Conservation (phyloP, 1,284 basidiomycete genomes). For the Pyrrhoderma lamaoense region DNA sequence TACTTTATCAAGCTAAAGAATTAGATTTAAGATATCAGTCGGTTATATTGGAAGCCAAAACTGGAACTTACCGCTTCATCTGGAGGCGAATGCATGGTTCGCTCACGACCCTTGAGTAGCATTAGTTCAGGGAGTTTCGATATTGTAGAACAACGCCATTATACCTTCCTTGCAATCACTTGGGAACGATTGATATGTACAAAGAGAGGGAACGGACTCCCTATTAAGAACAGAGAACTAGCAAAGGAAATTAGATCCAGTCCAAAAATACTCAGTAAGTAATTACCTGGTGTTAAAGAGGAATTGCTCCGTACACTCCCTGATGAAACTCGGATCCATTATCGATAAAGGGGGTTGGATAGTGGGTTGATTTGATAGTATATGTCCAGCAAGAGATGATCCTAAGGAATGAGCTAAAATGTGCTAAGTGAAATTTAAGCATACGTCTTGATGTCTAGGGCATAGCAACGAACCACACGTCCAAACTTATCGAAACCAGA, state of each 20-base stretch:
- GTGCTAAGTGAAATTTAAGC: slow-evolving; percentile 22
- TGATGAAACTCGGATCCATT: slow-evolving; percentile 26
- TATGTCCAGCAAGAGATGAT: slow-evolving; percentile 41
- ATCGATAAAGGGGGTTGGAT: slow-evolving; percentile 32
- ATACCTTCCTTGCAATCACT: slow-evolving; percentile 39
- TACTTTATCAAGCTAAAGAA: slow-evolving; percentile 31
- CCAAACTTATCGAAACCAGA: slow-evolving; percentile 36
- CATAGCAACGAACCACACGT: slow-evolving; percentile 30
- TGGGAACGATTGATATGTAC: slow-evolving; percentile 44
- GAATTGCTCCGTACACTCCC: slow-evolving; percentile 27
- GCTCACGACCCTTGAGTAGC: slow-evolving; percentile 35
- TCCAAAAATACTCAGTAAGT: neutral
- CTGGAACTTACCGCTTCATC: slow-evolving; percentile 35
- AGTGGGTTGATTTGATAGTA: slow-evolving; percentile 46
- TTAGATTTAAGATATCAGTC: too few species aligned
- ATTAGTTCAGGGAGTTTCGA: neutral
- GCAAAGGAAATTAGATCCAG: slow-evolving; percentile 7
- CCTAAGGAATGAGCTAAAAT: slow-evolving; percentile 39
- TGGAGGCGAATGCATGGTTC: slow-evolving; percentile 36
- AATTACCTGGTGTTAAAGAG: slow-evolving; percentile 30
- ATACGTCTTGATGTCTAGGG: too few species aligned
- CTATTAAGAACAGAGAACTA: slow-evolving; percentile 40
- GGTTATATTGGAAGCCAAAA: neutral
- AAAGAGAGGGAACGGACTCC: slow-evolving; percentile 45
- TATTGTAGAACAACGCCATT: neutral